These are phyloP conservation scores for Chaetoscypha palmicola DNA, from an alignment of 2,329 filamentous ascomycete genomes.

Conservation along the genomic window DNA sequence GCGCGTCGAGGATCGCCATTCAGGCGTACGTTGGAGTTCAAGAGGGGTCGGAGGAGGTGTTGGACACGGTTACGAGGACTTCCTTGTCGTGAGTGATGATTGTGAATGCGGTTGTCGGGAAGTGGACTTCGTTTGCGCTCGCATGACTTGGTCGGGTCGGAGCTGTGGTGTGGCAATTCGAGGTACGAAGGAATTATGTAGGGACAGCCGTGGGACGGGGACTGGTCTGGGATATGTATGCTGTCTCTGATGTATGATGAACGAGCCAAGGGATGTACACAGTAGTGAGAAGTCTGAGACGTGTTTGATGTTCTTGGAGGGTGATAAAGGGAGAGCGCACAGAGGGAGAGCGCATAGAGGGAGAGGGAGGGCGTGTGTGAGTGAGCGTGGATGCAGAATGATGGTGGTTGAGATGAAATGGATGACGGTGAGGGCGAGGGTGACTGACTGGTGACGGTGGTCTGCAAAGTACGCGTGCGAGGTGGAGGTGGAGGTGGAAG, in stretches of 20 bases:
- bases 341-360: no score
- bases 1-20: slow-evolving; percentile 19
- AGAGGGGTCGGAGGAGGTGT: slow-evolving; percentile 3
- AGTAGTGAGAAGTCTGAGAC: no score
- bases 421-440: no score
- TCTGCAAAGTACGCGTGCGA: no score
- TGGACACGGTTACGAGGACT: slow-evolving; percentile 14
- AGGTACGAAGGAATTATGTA: not conserved
- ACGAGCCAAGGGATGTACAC: not conserved
- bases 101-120: slow-evolving; percentile 13
- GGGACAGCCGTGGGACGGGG: not conserved
- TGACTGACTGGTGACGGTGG: no score
- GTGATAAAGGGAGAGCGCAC: no score
- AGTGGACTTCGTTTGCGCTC: slow-evolving; percentile 19
- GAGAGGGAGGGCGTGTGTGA: no score
- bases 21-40: slow-evolving; percentile 6
- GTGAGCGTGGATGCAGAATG: no score
- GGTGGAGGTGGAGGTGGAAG: no score
- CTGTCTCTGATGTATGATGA: not conserved
- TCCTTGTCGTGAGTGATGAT: slow-evolving; percentile 15
- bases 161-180: slow-evolving; percentile 13
- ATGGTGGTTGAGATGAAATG: no score
- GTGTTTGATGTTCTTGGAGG: no score
- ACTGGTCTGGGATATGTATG: not conserved
- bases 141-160: slow-evolving; percentile 16